Percentiles rank a stretch among this genome's conserved stretches.
These are phyloP conservation scores for Musa troglodytarum DNA, from an alignment of 176 grass and related monocot species.

Conservation along the genomic window DNA sequence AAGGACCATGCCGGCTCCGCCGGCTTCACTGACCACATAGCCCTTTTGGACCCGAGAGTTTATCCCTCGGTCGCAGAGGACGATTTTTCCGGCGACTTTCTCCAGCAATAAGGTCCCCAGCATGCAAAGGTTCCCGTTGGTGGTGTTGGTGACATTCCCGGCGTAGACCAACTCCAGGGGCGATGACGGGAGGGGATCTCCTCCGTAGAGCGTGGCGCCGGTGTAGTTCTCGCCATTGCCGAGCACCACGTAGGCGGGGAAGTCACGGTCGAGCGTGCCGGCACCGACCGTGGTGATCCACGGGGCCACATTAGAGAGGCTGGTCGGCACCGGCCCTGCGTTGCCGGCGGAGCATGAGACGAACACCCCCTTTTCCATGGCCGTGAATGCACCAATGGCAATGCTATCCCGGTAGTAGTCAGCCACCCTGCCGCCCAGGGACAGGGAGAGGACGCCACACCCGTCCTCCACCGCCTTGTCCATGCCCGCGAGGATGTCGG, in stretches of 20 bases:
- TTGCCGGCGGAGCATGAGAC: slow-evolving; percentile 14
- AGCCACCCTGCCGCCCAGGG: neutral
- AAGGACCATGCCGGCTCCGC: slow-evolving; percentile 11
- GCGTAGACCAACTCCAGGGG: slow-evolving; percentile 1
- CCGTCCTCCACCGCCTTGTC: slow-evolving; percentile 8
- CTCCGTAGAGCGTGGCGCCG: slow-evolving; percentile 2
- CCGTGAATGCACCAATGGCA: slow-evolving; percentile 4
- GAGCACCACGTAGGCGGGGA: slow-evolving; percentile 6
- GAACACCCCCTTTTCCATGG: slow-evolving; percentile 1
- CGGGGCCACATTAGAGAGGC: slow-evolving; percentile 8
- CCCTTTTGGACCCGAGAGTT: neutral
- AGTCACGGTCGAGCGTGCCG: slow-evolving; percentile 1
- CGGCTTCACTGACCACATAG: neutral
- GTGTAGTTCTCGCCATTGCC: slow-evolving; percentile 3
- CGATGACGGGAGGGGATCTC: neutral
- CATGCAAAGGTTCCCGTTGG: neutral
- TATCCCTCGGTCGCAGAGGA: neutral
- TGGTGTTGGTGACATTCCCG: neutral
- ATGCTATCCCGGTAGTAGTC: neutral
- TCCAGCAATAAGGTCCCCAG: neutral
- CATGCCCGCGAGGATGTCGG: slow-evolving; percentile 11
- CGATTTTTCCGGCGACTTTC: slow-evolving; percentile 15
- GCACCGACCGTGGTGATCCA: slow-evolving; percentile 12
- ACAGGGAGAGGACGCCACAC: slow-evolving; percentile 3
- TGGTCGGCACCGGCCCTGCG: neutral